Evolutionary conservation across 202 grass and related monocot genomes (phyloP).

Genomic region (Setaria viridis): DNA sequence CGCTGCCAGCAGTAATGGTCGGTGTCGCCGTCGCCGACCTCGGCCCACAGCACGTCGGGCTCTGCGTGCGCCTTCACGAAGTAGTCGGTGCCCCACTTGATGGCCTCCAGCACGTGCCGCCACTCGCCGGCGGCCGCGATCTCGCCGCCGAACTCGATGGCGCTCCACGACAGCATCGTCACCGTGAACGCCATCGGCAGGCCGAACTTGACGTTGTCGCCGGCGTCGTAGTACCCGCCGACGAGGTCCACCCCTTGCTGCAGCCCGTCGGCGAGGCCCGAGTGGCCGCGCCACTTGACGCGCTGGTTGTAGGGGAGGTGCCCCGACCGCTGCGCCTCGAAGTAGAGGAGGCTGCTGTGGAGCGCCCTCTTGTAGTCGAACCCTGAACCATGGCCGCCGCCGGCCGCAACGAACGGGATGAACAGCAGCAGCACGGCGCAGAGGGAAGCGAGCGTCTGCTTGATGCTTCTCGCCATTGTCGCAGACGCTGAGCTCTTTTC

Average conservation of each 20-base stretch:
- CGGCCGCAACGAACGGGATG: neutral
- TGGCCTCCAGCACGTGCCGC: constrained; percentile 42
- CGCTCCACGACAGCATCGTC: constrained; percentile 61
- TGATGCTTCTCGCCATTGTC: neutral
- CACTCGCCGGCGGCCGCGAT: constrained; percentile 38
- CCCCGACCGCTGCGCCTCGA: constrained; percentile 94
- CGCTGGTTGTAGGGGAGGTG: constrained; percentile 74
- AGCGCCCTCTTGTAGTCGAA: constrained; percentile 61
- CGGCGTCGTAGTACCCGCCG: constrained; percentile 69
- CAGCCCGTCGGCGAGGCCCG: constrained; percentile 62
- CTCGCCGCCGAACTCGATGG: constrained; percentile 44
- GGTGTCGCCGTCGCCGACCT: constrained; percentile 70
- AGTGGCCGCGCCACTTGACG: constrained; percentile 64
- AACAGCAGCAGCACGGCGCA: neutral
- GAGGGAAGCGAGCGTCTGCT: constrained; percentile 7
- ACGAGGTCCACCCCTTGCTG: constrained; percentile 62
- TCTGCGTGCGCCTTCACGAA: constrained; percentile 56
- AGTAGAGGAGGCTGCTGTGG: constrained; percentile 84
- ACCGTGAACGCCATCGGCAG: constrained; percentile 67
- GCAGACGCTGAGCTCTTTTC: neutral
- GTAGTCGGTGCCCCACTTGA: constrained; percentile 83
- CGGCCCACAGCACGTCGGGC: constrained; percentile 50
- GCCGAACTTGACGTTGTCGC: constrained; percentile 70
- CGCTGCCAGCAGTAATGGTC: constrained; percentile 78
- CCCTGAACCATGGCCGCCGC: neutral